Evolutionary conservation across 1,284 basidiomycete species (phyloP), one percentile per base, ranked within the genome.

Genomic region (Salmacisia buchloeana): DNA sequence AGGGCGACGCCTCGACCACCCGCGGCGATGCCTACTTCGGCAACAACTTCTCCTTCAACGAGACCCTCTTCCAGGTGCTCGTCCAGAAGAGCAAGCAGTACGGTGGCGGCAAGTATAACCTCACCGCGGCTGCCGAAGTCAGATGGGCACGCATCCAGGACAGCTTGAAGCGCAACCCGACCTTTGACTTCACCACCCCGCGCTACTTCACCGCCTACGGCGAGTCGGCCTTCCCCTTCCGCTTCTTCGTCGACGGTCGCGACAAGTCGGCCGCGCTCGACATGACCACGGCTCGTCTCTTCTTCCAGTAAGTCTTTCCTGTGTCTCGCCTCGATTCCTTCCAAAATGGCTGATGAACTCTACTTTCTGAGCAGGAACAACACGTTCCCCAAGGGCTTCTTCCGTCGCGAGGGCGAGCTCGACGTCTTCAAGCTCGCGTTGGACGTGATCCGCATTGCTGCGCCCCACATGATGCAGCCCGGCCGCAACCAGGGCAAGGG

Each of bases 91-190:
- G 63, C 29, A 63, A 66, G 35, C 29, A 58, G 39, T 63, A 66
- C 62, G 64, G 64, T 33, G 64, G 58, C 46, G 64, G 64, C 21
- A 39, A 65, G 33, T 66, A 65, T 63, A 59, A 56, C 49, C 52
- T 63, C 25, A 33, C 49, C 29, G 49, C 49, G 5, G 49, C 49
- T n/a, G 49, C 49, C 21, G 49, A 54, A 31, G 49, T 54, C 49
- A 2, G 49, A n/a, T 54, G 49, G 49, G 49, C 49, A 7, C 49
- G 49, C 21, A 54, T 54, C 27, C 49, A 54, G 49, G 49, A 54
- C 49, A 54, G 49, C 49, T 33, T 54, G 18, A 31, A 27, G 12
- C 49, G 49, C 49, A 54, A 54, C 49, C 49, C 49, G 29, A 54
- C 23, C 27, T 54, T 54, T 54, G 49, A 54, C 49, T 54, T 54